Conservation (phyloP, 495 filamentous ascomycete genomes). For the Monascus purpureus region DNA sequence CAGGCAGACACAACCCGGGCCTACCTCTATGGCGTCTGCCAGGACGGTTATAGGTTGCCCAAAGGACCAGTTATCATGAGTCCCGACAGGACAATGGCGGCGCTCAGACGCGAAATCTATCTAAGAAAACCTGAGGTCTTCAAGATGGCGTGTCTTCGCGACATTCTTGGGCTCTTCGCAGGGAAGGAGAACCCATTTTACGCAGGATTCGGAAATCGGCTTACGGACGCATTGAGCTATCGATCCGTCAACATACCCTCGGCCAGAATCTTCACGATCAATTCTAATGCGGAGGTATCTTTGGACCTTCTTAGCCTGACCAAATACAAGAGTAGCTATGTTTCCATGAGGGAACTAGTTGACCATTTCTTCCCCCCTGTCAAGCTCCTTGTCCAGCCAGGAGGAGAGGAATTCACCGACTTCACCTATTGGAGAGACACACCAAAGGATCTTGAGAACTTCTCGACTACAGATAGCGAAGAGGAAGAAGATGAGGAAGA, state of each 20-base stretch:
- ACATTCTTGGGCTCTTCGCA: conserved; percentile 83
- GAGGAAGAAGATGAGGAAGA: conserved; percentile 32
- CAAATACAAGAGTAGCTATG: conserved; percentile 92
- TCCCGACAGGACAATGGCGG: conserved; percentile 93
- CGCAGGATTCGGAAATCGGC: conserved; percentile 90
- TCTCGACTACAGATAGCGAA: conserved; percentile 62
- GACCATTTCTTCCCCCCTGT: conserved; percentile 94
- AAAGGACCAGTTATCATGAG: conserved; percentile 88
- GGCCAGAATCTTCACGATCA: conserved; percentile 95
- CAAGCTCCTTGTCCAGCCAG: conserved; percentile 57
- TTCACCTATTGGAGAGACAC: conserved; percentile 78
- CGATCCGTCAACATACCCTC: conserved; percentile 89
- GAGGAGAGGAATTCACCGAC: conserved; percentile 77
- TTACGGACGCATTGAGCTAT: conserved; percentile 94
- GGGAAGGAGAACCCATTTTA: conserved; percentile 75
- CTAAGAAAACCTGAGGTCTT: conserved; percentile 95
- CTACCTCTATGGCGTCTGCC: conserved; percentile 79
- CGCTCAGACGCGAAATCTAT: conserved; percentile 85
- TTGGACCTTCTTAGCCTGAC: conserved; percentile 81
- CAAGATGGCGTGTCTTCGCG: conserved; percentile 96
- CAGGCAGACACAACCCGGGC: conserved; percentile 84
- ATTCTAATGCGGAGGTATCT: conserved; percentile 93
- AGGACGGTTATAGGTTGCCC: conserved; percentile 76
- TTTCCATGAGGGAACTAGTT: conserved; percentile 87
- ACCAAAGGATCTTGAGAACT: conserved; percentile 60